Conservation (phyloP, 2,329 filamentous ascomycete genomes). For the Cladosporium cucumerinum region DNA sequence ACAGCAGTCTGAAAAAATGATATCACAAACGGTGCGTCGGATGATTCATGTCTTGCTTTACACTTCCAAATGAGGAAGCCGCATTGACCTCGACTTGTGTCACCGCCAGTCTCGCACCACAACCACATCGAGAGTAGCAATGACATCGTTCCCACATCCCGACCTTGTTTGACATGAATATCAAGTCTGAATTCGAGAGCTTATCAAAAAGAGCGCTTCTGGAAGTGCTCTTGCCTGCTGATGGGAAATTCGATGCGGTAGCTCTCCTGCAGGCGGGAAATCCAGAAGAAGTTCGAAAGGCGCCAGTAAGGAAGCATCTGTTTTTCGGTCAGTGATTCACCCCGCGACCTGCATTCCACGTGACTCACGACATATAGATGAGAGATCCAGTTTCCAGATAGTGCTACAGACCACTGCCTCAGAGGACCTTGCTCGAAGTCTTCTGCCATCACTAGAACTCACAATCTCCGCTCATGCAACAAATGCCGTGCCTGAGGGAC, state of each 20-base stretch:
- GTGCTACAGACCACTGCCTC: constrained; percentile 24
- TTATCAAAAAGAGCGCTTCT: constrained; percentile 25
- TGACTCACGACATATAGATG: constrained; percentile 28
- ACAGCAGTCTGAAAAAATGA: not conserved
- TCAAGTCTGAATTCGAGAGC: constrained; percentile 22
- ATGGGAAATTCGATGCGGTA: constrained; percentile 22
- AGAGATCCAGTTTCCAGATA: constrained; percentile 27
- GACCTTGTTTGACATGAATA: not conserved
- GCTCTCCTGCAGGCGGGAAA: constrained; percentile 22
- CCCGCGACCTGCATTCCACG: not conserved
- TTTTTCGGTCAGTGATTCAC: constrained; percentile 29
- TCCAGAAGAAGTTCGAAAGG: constrained; percentile 24
- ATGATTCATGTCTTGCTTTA: not conserved
- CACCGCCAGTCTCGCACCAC: not conserved
- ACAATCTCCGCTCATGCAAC: constrained; percentile 32
- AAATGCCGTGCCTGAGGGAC: constrained; percentile 32
- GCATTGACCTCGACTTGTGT: not conserved
- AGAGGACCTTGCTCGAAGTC: constrained; percentile 21
- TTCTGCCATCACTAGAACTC: constrained; percentile 28
- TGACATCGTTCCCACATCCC: not conserved
- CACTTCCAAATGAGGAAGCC: not conserved
- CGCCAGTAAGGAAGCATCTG: constrained; percentile 27
- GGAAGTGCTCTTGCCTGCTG: constrained; percentile 28
- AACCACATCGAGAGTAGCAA: not conserved
- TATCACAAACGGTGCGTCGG: not conserved